Percentiles rank a stretch among this genome's conserved stretches.
These are phyloP conservation scores for Xylaria digitata DNA, from an alignment of 2,329 filamentous ascomycete genomes.

Conservation along the genomic window DNA sequence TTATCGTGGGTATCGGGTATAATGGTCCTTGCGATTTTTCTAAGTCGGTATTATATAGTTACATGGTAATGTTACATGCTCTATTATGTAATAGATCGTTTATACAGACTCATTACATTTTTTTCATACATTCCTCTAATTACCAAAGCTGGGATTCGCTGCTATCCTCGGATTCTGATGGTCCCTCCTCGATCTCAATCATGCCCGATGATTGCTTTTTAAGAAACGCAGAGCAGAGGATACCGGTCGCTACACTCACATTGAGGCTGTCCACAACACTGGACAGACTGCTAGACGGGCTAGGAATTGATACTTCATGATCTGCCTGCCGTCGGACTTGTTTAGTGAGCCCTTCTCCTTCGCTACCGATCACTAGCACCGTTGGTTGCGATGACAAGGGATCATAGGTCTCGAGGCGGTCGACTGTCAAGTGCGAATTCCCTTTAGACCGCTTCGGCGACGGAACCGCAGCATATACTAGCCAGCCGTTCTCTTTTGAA, in stretches of 20 bases:
- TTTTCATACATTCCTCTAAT: constrained; percentile 25
- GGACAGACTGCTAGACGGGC: constrained; percentile 57
- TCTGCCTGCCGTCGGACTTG: constrained; percentile 75
- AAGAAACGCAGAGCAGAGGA: constrained; percentile 79
- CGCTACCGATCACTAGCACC: constrained; percentile 84
- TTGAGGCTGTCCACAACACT: constrained; percentile 88
- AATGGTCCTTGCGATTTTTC: constrained; percentile 7
- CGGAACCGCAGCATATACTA: constrained; percentile 79
- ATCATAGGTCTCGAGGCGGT: constrained; percentile 61
- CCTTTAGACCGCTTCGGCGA: constrained; percentile 53
- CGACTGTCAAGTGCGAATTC: constrained; percentile 60
- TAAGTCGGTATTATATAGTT: neutral
- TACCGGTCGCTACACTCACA: constrained; percentile 85
- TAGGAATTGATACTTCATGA: constrained; percentile 72
- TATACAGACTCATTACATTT: constrained; percentile 27
- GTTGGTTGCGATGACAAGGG: constrained; percentile 72
- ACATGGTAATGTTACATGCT: constrained; percentile 17
- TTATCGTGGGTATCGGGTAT: constrained; percentile 13
- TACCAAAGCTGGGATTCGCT: constrained; percentile 41
- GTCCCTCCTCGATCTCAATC: constrained; percentile 41
- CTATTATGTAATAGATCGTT: constrained; percentile 20
- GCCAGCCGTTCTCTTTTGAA: constrained; percentile 80
- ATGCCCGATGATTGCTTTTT: constrained; percentile 51
- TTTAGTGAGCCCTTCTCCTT: constrained; percentile 78
- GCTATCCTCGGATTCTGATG: constrained; percentile 31